Conservation (phyloP, 768 basidiomycete genomes). For the Coprinopsis cinerea region DNA sequence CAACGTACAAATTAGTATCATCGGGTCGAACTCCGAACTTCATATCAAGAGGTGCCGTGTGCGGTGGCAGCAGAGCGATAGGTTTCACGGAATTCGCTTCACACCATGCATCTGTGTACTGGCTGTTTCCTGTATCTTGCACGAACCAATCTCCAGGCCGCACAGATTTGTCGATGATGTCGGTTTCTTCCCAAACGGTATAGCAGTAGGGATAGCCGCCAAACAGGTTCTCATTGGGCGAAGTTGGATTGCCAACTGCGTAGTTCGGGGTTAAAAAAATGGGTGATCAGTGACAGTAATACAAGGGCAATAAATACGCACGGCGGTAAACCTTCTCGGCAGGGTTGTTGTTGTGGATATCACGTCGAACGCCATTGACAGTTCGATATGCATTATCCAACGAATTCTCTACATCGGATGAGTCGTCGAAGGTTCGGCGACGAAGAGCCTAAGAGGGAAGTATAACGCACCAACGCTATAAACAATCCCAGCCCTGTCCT, state of each 20-base stretch:
- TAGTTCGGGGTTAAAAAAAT: neutral
- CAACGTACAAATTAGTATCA: slow-evolving; percentile 4
- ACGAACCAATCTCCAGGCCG: slow-evolving; percentile 16
- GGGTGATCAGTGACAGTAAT: neutral
- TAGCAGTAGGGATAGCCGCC: slow-evolving; percentile 15
- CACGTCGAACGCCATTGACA: slow-evolving; percentile 6
- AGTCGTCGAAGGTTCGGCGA: neutral
- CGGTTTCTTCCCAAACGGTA: slow-evolving; percentile 7
- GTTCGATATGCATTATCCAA: slow-evolving; percentile 11
- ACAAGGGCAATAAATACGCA: neutral
- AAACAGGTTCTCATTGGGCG: slow-evolving; percentile 4
- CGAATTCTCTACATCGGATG: slow-evolving; percentile 9
- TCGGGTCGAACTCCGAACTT: slow-evolving; percentile 2
- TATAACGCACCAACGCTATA: slow-evolving; percentile 4
- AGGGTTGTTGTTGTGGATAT: slow-evolving; percentile 15
- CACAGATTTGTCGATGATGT: slow-evolving; percentile 11
- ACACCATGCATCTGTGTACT: slow-evolving; percentile 4
- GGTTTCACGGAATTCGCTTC: neutral
- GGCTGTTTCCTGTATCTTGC: slow-evolving; percentile 7
- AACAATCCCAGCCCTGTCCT: slow-evolving; percentile 11
- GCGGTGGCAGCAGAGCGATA: slow-evolving; percentile 6
- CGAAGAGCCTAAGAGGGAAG: neutral
- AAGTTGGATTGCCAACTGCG: slow-evolving; percentile 11
- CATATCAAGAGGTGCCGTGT: slow-evolving; percentile 10
- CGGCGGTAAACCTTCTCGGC: slow-evolving; percentile 13